Conservation (phyloP, 768 basidiomycete genomes). For the Lanmaoa pseudosensibilis region DNA sequence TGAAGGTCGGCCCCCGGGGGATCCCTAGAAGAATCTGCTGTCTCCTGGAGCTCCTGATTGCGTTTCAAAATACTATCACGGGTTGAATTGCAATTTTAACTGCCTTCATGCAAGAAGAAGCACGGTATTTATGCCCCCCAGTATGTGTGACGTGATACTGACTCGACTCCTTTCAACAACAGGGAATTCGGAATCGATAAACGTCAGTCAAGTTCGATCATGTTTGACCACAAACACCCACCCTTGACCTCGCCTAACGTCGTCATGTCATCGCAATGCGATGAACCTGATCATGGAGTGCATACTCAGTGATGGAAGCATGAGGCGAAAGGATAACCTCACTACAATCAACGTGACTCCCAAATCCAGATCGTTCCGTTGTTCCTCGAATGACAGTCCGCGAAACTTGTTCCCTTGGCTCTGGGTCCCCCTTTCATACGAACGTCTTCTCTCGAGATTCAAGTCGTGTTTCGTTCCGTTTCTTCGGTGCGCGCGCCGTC, state of each 20-base stretch:
- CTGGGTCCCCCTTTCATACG: neutral
- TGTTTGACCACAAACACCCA: neutral
- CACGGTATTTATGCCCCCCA: neutral
- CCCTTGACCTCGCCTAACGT: neutral
- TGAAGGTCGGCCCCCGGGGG: neutral
- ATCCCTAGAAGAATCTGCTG: neutral
- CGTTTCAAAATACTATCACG: neutral
- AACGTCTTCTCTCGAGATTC: slow-evolving; percentile 1
- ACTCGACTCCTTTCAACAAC: slow-evolving; percentile 8
- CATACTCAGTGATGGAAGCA: slow-evolving; percentile 14
- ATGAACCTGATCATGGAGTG: slow-evolving; percentile 2
- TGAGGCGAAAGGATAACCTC: slow-evolving; percentile 13
- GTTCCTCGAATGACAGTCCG: neutral
- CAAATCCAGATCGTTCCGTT: neutral
- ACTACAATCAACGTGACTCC: neutral
- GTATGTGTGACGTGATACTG: neutral
- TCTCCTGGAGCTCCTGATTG: neutral
- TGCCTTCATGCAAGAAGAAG: neutral
- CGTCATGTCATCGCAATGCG: neutral
- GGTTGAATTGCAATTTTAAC: neutral
- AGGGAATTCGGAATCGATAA: neutral
- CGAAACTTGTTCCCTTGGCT: neutral
- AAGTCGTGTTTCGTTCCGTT: neutral
- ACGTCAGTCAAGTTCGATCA: slow-evolving; percentile 1
- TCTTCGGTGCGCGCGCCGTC: slow-evolving; percentile 4